Conservation (phyloP, 768 basidiomycete species). For the Cystobasidium onofrii region DNA sequence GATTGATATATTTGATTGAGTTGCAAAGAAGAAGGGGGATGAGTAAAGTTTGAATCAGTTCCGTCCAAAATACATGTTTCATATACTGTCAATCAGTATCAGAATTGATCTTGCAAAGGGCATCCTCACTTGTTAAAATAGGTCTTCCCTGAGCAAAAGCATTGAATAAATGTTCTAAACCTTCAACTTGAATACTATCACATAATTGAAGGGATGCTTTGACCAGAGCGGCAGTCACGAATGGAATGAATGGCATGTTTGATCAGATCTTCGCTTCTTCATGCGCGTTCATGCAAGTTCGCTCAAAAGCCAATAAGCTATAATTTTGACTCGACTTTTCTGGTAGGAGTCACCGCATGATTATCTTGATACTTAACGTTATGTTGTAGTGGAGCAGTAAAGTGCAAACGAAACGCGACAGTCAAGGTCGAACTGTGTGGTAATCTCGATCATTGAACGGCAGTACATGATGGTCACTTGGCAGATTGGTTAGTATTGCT, state of each 20-base stretch:
- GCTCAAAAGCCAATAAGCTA: too few species aligned
- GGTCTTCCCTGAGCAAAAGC: conserved; percentile 16
- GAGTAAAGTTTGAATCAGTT: too few species aligned
- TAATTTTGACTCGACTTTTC: neutral
- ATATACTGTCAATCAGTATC: neutral
- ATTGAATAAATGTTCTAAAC: conserved; percentile 16
- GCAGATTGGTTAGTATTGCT: too few species aligned
- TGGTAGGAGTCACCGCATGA: neutral
- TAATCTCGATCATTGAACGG: neutral
- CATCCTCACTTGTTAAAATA: neutral
- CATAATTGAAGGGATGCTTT: conserved; percentile 24
- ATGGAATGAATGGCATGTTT: conserved; percentile 22
- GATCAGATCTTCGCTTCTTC: neutral
- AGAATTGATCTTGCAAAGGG: neutral
- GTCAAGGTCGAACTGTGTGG: too few species aligned
- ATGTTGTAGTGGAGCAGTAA: neutral
- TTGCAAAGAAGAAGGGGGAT: too few species aligned
- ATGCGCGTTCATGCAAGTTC: too few species aligned
- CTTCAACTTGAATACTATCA: conserved; percentile 18
- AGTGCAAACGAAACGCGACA: too few species aligned
- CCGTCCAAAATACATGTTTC: too few species aligned
- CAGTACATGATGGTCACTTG: too few species aligned
- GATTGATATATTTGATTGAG: too few species aligned
- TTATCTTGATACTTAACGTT: too few species aligned
- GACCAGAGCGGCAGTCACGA: conserved; percentile 16